Evolutionary conservation across 306 rosid species (phyloP).

Genomic region (Elaeagnus macrophylla): DNA sequence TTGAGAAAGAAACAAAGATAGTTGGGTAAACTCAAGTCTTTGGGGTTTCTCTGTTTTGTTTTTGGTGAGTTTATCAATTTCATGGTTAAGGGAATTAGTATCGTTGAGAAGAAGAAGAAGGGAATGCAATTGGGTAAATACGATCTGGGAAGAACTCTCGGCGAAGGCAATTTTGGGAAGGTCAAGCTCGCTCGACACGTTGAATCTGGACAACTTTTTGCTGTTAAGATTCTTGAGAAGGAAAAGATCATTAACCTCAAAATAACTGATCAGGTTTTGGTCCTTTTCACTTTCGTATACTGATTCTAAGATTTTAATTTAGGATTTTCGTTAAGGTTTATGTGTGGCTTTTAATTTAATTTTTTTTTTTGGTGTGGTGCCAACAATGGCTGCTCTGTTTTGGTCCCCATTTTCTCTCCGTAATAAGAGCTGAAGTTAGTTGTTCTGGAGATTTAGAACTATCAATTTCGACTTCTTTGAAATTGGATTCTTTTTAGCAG

Average conservation of each 20-base stretch:
- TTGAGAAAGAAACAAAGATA: too few relatives aligned
- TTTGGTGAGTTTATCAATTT: too few relatives aligned
- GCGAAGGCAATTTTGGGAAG: slow-evolving; percentile 89
- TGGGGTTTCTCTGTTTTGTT: too few relatives aligned
- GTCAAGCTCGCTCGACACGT: slow-evolving; percentile 61
- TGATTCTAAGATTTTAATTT: not conserved
- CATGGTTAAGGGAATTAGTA: slow-evolving; percentile 2
- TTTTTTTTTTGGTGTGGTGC: too few relatives aligned
- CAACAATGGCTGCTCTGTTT: too few relatives aligned
- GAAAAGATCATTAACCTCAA: slow-evolving; percentile 47
- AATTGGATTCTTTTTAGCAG: too few relatives aligned
- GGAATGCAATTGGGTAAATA: slow-evolving; percentile 65
- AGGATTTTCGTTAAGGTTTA: not conserved
- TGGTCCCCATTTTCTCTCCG: too few relatives aligned
- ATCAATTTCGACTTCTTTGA: too few relatives aligned
- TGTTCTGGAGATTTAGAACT: too few relatives aligned
- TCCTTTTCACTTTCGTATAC: too few relatives aligned
- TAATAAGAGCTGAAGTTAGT: too few relatives aligned
- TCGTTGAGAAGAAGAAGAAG: not conserved
- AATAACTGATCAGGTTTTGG: slow-evolving; percentile 55
- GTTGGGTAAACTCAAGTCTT: too few relatives aligned
- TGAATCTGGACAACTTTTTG: slow-evolving; percentile 47
- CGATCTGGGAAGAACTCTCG: slow-evolving; percentile 64
- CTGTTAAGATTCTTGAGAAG: slow-evolving; percentile 76
- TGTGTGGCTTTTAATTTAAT: not conserved